phyloP scores from a whole-genome alignment of 2,329 filamentous ascomycete genomes.

The Fusarium brevicatenulatum region DNA sequence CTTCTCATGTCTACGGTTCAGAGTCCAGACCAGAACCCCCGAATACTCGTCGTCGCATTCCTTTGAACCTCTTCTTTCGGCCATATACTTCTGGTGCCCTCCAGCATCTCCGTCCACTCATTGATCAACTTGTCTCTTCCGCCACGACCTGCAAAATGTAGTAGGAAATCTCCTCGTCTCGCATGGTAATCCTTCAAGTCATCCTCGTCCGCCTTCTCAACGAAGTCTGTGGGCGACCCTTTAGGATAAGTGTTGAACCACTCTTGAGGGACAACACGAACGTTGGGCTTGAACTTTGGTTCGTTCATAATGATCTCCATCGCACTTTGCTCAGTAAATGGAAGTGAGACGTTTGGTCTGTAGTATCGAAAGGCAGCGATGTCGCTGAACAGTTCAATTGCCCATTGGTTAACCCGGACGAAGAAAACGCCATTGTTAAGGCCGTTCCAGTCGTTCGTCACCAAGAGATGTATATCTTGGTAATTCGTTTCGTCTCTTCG shows the following conservation, averaged over 20 bases:
- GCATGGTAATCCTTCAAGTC: not conserved
- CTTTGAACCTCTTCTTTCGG: not conserved
- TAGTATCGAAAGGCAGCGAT: not conserved
- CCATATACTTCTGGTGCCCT: not conserved
- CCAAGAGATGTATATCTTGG: not conserved
- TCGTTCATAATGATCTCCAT: conserved; percentile 1
- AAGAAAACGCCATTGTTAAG: not conserved
- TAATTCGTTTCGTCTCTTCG: not conserved
- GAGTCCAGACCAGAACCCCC: not conserved
- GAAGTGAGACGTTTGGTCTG: not conserved
- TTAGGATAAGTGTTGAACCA: conserved; percentile 5
- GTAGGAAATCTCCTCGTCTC: not conserved
- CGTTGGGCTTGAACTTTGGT: not conserved
- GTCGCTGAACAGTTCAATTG: not conserved
- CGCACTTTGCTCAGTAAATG: not conserved
- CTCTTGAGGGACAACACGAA: not conserved
- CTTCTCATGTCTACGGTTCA: not conserved
- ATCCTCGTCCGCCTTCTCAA: not conserved
- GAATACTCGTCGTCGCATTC: not conserved
- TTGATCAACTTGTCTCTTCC: not conserved
- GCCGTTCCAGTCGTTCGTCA: conserved; percentile 1
- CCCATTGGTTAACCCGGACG: not conserved
- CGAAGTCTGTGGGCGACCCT: not conserved
- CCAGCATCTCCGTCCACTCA: not conserved
- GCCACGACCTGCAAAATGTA: not conserved